These are phyloP conservation scores for Xylaria sp. DNA, from an alignment of 2,329 filamentous ascomycete genomes.

Conservation along the genomic window DNA sequence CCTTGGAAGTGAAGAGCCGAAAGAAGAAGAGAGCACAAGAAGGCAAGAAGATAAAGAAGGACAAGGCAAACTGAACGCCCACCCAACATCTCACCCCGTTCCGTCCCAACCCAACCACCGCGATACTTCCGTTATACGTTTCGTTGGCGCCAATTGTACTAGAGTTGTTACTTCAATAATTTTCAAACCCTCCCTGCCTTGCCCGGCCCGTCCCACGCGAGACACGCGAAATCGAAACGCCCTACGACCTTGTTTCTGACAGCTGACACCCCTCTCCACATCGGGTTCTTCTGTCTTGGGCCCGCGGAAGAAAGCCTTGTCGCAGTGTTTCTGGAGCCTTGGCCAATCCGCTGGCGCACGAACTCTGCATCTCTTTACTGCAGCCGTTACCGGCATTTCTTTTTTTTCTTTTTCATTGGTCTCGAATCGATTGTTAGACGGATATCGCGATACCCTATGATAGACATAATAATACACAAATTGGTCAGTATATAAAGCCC, in stretches of 20 bases:
- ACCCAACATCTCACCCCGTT: conserved; percentile 1
- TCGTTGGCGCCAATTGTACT: conserved; percentile 25
- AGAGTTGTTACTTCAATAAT: conserved; percentile 24
- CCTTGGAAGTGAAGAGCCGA: conserved; percentile 24
- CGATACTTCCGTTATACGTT: conserved; percentile 20
- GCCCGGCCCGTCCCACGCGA: conserved; percentile 21
- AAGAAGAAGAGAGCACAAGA: conserved; percentile 13
- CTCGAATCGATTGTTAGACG: conserved; percentile 39
- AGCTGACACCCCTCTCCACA: conserved; percentile 27
- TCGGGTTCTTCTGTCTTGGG: conserved; percentile 23
- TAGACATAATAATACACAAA: conserved; percentile 41
- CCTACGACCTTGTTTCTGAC: conserved; percentile 27
- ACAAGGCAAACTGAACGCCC: conserved; percentile 11
- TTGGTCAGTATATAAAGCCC: conserved; percentile 38
- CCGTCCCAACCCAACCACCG: conserved; percentile 8
- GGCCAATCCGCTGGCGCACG: conserved; percentile 30
- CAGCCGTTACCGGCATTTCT: conserved; percentile 30
- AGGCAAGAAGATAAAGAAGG: too few relatives aligned
- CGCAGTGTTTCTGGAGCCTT: conserved; percentile 33
- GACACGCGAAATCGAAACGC: conserved; percentile 25
- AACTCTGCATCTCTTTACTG: conserved; percentile 32
- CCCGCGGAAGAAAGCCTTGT: conserved; percentile 26
- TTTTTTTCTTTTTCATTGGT: conserved; percentile 33
- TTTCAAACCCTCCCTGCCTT: conserved; percentile 17
- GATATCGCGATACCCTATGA: conserved; percentile 43